Percentiles rank a stretch among this genome's conserved stretches.
Conservation (phyloP, 306 rosid genomes). For the Argentina anserina region DNA sequence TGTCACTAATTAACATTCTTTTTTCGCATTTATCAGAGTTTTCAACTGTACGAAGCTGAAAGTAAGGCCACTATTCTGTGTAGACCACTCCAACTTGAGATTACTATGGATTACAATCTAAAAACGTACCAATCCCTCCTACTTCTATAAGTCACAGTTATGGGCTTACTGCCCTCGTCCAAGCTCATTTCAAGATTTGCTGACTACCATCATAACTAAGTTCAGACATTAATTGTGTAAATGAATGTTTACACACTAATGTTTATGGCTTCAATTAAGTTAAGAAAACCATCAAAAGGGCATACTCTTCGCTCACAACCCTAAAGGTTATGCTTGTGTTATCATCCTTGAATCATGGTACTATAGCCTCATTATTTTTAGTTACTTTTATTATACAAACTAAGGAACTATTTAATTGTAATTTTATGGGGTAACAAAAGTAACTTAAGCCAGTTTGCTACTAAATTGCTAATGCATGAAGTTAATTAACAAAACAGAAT, state of each 20-base stretch:
- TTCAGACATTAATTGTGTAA: background rate
- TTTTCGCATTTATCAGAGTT: no score
- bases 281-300: no score
- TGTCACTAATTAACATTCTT: no score
- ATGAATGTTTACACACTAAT: background rate
- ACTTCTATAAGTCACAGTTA: background rate
- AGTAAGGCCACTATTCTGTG: background rate
- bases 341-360: background rate
- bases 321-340: background rate
- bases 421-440: background rate
- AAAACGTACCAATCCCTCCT: background rate
- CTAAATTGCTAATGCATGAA: background rate
- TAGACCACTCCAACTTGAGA: background rate
- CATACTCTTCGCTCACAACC: no score
- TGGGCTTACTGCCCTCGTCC: background rate
- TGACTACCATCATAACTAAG: background rate
- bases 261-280: background rate
- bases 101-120: background rate
- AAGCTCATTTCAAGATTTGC: background rate
- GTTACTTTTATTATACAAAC: background rate
- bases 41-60: background rate
- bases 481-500: background rate
- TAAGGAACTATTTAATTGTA: background rate
- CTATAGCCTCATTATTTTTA: background rate
- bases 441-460: background rate